Conservation (phyloP, 2,329 filamentous ascomycete genomes). For the Fusarium succisae region DNA sequence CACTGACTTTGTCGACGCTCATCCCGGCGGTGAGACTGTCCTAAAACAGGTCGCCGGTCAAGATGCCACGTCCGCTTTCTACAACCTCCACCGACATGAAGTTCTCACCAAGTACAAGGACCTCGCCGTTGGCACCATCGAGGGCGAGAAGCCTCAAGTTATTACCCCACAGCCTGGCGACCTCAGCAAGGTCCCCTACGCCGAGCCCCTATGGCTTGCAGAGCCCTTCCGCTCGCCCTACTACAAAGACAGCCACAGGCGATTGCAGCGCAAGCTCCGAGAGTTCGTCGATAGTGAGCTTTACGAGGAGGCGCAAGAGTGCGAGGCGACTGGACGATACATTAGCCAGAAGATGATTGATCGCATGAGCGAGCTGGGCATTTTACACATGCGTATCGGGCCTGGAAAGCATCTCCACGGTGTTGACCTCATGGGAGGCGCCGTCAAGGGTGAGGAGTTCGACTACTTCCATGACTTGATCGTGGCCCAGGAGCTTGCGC, state of each 20-base stretch:
- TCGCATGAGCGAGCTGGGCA: conserved; percentile 76
- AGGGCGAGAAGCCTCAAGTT: conserved; percentile 79
- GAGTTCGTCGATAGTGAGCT: conserved; percentile 78
- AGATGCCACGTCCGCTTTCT: conserved; percentile 85
- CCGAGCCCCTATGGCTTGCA: conserved; percentile 84
- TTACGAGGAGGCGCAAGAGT: conserved; percentile 77
- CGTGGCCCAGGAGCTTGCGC: conserved; percentile 75
- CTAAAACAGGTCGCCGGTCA: conserved; percentile 82
- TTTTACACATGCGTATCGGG: conserved; percentile 84
- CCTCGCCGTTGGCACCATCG: conserved; percentile 78
- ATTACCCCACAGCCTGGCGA: conserved; percentile 75
- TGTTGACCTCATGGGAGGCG: conserved; percentile 72
- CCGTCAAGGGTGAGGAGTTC: conserved; percentile 80
- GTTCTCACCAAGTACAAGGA: conserved; percentile 82
- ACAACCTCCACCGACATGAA: conserved; percentile 92
- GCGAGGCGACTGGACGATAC: conserved; percentile 77
- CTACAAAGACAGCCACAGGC: conserved; percentile 78
- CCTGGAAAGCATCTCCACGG: conserved; percentile 85
- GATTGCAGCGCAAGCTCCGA: conserved; percentile 74
- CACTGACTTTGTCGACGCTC: conserved; percentile 84
- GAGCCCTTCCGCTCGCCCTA: conserved; percentile 82
- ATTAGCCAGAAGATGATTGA: conserved; percentile 80
- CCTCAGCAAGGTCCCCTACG: conserved; percentile 81
- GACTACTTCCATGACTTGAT: conserved; percentile 90
- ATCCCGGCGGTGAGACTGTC: conserved; percentile 84